phyloP scores from a whole-genome alignment of 768 basidiomycete genomes.

The Boletus tomentosulus region DNA sequence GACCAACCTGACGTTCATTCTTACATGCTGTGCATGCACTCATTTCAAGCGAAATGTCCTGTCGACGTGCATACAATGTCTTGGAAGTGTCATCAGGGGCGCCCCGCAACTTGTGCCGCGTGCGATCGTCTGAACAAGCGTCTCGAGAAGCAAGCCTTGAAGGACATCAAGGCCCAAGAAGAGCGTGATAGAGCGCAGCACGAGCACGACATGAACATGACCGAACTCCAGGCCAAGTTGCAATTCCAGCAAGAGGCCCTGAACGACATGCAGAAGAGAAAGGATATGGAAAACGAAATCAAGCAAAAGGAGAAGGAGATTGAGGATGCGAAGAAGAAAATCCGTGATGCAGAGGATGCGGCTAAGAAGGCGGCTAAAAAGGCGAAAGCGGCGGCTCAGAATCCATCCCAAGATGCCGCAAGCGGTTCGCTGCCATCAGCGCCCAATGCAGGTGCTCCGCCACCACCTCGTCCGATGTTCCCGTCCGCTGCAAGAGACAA shows the following conservation, averaged over 20 bases:
- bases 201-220: slow-evolving; percentile 40
- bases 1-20: slow-evolving; percentile 26
- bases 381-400: not conserved
- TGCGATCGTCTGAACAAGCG: slow-evolving; percentile 44
- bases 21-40: slow-evolving; percentile 40
- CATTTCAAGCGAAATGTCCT: slow-evolving; percentile 38
- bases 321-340: slow-evolving; percentile 27
- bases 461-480: slow-evolving; percentile 12
- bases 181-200: slow-evolving; percentile 43
- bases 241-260: slow-evolving; percentile 25
- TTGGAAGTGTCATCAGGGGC: slow-evolving; percentile 44
- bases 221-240: slow-evolving; percentile 41
- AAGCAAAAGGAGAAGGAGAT: slow-evolving; percentile 45
- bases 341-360: slow-evolving; percentile 7
- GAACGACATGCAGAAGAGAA: slow-evolving; percentile 39
- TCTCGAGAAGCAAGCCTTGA: slow-evolving; percentile 38
- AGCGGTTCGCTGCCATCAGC: not conserved
- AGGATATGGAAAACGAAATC: slow-evolving; percentile 40
- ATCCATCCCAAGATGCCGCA: slow-evolving; percentile 1
- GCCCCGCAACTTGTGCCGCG: slow-evolving; percentile 37
- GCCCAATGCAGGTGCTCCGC: not conserved
- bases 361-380: slow-evolving; percentile 11
- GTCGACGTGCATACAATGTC: slow-evolving; percentile 39
- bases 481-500: slow-evolving; percentile 39
- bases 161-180: slow-evolving; percentile 40